Evolutionary conservation across 257 asterid species (phyloP).

Genomic region (Paulownia fortunei): DNA sequence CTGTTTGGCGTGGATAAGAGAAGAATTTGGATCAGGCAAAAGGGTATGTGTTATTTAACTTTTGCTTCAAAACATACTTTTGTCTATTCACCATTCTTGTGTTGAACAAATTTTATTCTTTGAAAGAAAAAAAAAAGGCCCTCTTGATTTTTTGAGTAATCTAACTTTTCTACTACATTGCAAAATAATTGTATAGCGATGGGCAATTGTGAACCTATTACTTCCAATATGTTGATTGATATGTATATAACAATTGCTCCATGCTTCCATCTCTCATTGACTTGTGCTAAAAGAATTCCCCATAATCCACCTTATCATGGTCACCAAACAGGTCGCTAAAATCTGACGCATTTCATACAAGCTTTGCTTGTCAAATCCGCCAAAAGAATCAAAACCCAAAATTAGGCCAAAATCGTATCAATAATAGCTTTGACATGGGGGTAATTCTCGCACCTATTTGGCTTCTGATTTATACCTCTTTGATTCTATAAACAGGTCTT

Average conservation of each 20-base stretch:
- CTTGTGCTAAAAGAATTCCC: not conserved
- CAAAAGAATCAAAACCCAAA: constrained; percentile 7
- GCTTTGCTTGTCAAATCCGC: constrained; percentile 34
- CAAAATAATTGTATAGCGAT: not conserved
- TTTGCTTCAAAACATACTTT: not conserved
- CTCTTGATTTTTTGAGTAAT: not conserved
- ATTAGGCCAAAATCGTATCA: not conserved
- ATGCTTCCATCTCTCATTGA: not conserved
- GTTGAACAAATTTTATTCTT: not conserved
- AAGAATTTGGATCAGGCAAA: not conserved
- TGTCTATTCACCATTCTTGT: not conserved
- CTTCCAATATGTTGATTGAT: not conserved
- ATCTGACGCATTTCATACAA: not conserved
- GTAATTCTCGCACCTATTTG: not conserved
- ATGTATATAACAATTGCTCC: not conserved
- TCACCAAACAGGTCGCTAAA: constrained; percentile 15
- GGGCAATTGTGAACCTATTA: not conserved
- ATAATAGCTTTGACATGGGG: constrained; percentile 8
- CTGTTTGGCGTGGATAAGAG: constrained; percentile 15
- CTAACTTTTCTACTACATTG: not conserved
- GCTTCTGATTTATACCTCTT: not conserved
- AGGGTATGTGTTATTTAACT: not conserved
- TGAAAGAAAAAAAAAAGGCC: not conserved
- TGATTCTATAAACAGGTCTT: constrained; percentile 15
- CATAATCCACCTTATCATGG: not conserved